Percentiles rank a stretch among this genome's conserved stretches.
phyloP scores from a whole-genome alignment of 108 stramenopile genomes.

The Discostella stelligeroides region DNA sequence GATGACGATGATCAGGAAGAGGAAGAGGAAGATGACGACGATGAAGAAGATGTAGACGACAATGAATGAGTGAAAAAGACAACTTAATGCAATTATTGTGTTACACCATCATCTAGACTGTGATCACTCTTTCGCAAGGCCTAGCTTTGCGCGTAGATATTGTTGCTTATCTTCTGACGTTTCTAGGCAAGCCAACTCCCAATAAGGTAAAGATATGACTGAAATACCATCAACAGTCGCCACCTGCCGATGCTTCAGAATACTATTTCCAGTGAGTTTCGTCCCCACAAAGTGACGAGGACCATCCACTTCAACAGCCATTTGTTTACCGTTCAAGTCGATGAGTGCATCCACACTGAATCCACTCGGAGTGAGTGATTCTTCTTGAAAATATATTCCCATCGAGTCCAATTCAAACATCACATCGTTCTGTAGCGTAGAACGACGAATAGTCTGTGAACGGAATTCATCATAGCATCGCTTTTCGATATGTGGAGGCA shows the following conservation, averaged over 20 bases:
- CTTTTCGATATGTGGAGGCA: slow-evolving; percentile 23
- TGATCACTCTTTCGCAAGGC: background rate
- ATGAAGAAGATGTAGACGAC: too few relatives aligned
- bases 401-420: slow-evolving; percentile 32
- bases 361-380: slow-evolving; percentile 26
- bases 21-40: too few relatives aligned
- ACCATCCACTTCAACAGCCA: slow-evolving; percentile 59
- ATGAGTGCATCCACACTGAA: slow-evolving; percentile 38
- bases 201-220: slow-evolving; percentile 36
- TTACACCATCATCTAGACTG: too few relatives aligned
- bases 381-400: slow-evolving; percentile 24
- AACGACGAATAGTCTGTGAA: background rate
- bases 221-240: slow-evolving; percentile 28
- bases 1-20: too few relatives aligned
- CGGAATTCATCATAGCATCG: slow-evolving; percentile 29
- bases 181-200: slow-evolving; percentile 37
- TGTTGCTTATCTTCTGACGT: slow-evolving; percentile 22
- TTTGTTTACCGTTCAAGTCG: slow-evolving; percentile 18
- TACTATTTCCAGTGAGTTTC: slow-evolving; percentile 26
- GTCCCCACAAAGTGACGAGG: slow-evolving; percentile 41
- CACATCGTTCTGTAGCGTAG: slow-evolving; percentile 31
- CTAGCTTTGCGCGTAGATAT: slow-evolving; percentile 28
- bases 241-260: slow-evolving; percentile 44
- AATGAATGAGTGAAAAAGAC: too few relatives aligned
- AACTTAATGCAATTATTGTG: too few relatives aligned